Conservation (phyloP, 1,284 basidiomycete genomes). For the Entoloma clypeatum region DNA sequence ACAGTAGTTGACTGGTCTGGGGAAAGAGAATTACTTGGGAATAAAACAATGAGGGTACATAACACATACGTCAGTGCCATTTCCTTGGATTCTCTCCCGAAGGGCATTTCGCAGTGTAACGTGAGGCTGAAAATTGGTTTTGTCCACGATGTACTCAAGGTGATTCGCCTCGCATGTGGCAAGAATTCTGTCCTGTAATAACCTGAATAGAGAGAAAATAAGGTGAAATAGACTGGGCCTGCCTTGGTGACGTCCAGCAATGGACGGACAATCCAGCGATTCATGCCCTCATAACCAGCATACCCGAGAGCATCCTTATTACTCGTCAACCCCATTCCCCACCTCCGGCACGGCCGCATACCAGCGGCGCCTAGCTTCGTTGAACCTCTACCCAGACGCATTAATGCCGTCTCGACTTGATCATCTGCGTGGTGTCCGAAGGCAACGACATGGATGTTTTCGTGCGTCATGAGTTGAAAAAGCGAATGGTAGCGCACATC, state of each 20-base stretch:
- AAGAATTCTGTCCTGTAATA: constrained; percentile 60
- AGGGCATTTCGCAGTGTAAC: constrained; percentile 68
- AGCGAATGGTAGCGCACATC: constrained; percentile 54
- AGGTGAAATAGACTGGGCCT: constrained; percentile 5
- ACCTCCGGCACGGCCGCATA: constrained; percentile 61
- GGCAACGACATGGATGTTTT: constrained; percentile 43
- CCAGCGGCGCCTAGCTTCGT: constrained; percentile 54
- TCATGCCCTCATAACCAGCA: constrained; percentile 55
- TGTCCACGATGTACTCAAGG: constrained; percentile 60
- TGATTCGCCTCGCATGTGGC: constrained; percentile 64
- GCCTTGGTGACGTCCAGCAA: constrained; percentile 67
- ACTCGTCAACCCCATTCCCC: constrained; percentile 64
- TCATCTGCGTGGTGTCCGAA: constrained; percentile 77
- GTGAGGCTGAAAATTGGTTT: constrained; percentile 68
- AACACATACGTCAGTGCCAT: constrained; percentile 15
- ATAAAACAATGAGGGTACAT: constrained; percentile 3
- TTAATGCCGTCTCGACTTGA: constrained; percentile 72
- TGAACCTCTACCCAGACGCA: constrained; percentile 59
- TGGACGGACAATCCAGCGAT: constrained; percentile 65
- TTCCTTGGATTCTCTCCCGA: constrained; percentile 38
- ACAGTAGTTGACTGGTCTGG: constrained; percentile 7
- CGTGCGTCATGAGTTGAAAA: constrained; percentile 44
- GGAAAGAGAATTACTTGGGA: background rate
- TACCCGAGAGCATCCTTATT: constrained; percentile 33
- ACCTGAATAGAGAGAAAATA: background rate